Percentiles rank a stretch among this genome's conserved stretches.
These are phyloP conservation scores for Casuarina glauca DNA, from an alignment of 306 rosid species.

Conservation along the genomic window DNA sequence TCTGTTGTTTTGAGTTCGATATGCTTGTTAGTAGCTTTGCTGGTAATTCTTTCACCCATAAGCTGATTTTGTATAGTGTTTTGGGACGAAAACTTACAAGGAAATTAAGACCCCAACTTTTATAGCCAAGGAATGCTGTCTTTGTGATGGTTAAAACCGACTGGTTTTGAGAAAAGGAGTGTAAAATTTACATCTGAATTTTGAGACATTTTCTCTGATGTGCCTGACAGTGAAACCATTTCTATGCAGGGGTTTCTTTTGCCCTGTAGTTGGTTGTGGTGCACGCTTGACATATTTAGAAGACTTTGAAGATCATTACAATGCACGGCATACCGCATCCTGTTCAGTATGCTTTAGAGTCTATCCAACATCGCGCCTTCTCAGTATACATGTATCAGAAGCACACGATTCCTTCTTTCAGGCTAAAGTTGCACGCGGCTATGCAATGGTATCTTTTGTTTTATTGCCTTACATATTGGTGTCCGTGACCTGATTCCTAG, in stretches of 20 bases:
- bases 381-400: slow-evolving; percentile 86
- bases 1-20: slow-evolving; percentile 4
- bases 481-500: background rate
- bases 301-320: slow-evolving; percentile 88
- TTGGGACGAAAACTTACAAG: background rate
- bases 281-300: slow-evolving; percentile 67
- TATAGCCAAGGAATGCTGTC: background rate
- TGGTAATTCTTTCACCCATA: background rate
- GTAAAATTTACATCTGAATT: background rate
- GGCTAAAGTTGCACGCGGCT: slow-evolving; percentile 90
- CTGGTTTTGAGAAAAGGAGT: background rate
- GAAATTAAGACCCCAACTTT: background rate
- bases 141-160: background rate
- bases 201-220: background rate
- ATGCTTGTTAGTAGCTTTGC: slow-evolving; percentile 4
- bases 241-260: slow-evolving; percentile 59
- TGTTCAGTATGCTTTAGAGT: slow-evolving; percentile 91
- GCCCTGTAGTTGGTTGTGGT: slow-evolving; percentile 88
- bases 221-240: slow-evolving; percentile 17
- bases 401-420: slow-evolving; percentile 90
- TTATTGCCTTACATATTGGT: slow-evolving; percentile 6
- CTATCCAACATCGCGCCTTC: slow-evolving; percentile 74
- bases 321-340: slow-evolving; percentile 79
- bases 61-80: too few relatives aligned
- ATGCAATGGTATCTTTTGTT: slow-evolving; percentile 57